Base-by-base conservation (phyloP, 257 asterid species). In the Forsythia viridissima region DNA sequence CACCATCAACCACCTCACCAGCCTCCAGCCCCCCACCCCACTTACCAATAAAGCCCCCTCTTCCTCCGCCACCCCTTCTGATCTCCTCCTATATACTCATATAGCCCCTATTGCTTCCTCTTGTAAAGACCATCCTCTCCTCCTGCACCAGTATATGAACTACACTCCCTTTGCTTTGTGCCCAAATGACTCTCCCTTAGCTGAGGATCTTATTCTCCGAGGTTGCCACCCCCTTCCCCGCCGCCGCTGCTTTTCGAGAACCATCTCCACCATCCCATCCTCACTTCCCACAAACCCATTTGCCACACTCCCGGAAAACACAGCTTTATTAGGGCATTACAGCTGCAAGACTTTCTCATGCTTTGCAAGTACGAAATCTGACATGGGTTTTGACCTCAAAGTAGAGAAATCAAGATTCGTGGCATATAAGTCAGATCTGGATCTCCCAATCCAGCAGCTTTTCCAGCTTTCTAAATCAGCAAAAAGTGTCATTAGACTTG, bases 191-290 rank as follows among this genome's bases (percentile, higher is more conserved):
- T 38, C 90, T 44, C 79, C 87, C 48, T 11, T 93, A 5, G 92
- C 93, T 0, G 99, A 95, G 72, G 88, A 92, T 10, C 96, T 95
- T 57, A 90, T 95, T 4, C 89, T 93, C 82, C 83, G 96, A 4
- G 99, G 99, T 76, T 95, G 99, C 89, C 97, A 91, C 85, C 99
- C 99, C 76, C 93, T 95, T 63, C 99, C 99, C 34, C 92, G 99
- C 86, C 92, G 99, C 80, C 91, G 99, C 20, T 93, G 98, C 91
- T 95, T 95, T 81, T 86, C 97, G 0, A 74, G 91, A 82, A 91
- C 99, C 39, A 72, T 89, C 16, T 20, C 88, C 74, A 5, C 85
- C 44, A 24, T 63, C 4, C 85, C 94, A 3, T n/a, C 75, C 59
- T 73, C 92, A 0, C 92, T 91, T 21, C 95, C 96, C 52, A 51